Conservation (phyloP, 345 rosid species). For the Camelina hispida region DNA sequence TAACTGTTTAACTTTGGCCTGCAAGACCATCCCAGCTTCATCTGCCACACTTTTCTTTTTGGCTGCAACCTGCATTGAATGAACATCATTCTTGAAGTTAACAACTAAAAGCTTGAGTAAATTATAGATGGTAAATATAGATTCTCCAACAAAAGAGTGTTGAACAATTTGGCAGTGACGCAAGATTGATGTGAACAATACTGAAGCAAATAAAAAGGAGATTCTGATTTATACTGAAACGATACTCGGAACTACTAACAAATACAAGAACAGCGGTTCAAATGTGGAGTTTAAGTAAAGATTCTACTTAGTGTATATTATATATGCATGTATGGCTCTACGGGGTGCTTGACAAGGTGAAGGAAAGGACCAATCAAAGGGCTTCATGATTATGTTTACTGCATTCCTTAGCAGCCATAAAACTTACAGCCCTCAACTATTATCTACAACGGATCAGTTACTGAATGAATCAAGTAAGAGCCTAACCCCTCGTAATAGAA, state of each 20-base stretch:
- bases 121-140: neutral
- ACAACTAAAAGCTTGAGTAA: neutral
- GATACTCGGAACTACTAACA: conserved; percentile 1
- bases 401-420: neutral
- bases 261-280: neutral
- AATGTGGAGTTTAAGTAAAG: neutral
- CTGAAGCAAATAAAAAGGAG: conserved; percentile 5
- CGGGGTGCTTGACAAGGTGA: neutral
- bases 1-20: conserved; percentile 71
- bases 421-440: neutral
- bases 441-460: conserved; percentile 8
- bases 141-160: neutral
- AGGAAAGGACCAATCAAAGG: neutral
- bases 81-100: conserved; percentile 24
- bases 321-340: neutral
- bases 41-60: conserved; percentile 88
- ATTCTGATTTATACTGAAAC: neutral
- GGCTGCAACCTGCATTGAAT: conserved; percentile 72
- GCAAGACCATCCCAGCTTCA: conserved; percentile 81
- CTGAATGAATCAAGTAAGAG: neutral
- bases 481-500: neutral
- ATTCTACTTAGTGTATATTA: conserved; percentile 17
- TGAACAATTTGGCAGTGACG: neutral
- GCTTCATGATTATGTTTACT: neutral
- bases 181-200: neutral